Conservation (phyloP, 2,329 filamentous ascomycete species). For the Macrophomina tecta region DNA sequence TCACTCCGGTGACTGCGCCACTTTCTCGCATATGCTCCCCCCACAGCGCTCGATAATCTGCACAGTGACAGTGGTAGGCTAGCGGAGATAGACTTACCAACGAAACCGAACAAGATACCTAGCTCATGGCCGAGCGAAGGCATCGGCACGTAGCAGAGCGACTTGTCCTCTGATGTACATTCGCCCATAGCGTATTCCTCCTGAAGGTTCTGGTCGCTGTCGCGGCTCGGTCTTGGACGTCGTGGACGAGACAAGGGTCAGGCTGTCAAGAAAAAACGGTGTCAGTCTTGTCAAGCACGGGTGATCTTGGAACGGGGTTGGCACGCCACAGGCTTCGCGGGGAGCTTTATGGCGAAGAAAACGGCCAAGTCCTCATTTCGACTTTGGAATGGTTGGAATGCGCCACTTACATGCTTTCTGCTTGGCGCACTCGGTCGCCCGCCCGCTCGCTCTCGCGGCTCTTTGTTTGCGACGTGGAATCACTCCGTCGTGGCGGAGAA, state of each 20-base stretch:
- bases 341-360: constrained; percentile 12
- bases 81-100: constrained; percentile 29
- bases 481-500: neutral
- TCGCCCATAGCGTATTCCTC: constrained; percentile 14
- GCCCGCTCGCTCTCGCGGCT: neutral
- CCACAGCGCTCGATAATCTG: too few relatives aligned
- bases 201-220: neutral
- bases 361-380: constrained; percentile 8
- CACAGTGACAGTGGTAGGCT: too few relatives aligned
- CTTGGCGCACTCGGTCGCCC: neutral
- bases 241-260: neutral
- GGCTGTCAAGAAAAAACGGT: neutral
- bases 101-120: constrained; percentile 36
- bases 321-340: neutral
- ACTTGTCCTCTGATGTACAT: constrained; percentile 22
- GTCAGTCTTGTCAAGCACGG: constrained; percentile 5
- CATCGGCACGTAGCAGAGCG: constrained; percentile 28
- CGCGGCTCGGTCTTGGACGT: neutral
- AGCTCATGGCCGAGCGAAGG: constrained; percentile 36
- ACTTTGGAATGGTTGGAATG: neutral
- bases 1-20: neutral
- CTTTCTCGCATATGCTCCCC: too few relatives aligned
- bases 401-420: constrained; percentile 22
- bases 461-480: neutral
- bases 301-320: neutral